Base-by-base conservation (phyloP, 106 monocot species). In the Dioscorea dumetorum region DNA sequence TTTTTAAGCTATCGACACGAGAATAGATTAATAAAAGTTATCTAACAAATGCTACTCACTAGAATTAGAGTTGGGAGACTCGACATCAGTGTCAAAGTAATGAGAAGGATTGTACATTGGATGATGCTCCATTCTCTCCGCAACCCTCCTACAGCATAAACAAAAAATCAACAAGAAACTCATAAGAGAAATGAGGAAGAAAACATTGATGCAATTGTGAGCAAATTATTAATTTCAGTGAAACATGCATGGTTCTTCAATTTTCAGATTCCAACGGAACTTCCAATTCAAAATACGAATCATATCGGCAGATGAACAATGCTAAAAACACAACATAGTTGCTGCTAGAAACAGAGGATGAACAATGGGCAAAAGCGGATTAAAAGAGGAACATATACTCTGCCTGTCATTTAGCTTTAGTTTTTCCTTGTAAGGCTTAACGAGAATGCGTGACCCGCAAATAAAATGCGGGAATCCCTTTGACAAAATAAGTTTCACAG, bases 381-480 rank as follows among this genome's bases (percentile, higher is more conserved):
- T 2, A 32, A 65, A 65, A 41, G 33, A 48, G 41, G 41, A 65
- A 41, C 20, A 22, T 61, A 23, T 61, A 61, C 19, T 24, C 48
- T 63, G 85, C 91, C 78, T 86, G 32, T 88, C 93, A 58, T 18
- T n/a, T 31, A 67, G 56, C 68, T 65, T 78, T 34, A 77, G 59
- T 72, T 91, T 95, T 62, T 91, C 91, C 80, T 54, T 84, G 22
- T 95, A 91, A 1, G 83, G 88, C 73, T 95, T 95, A 32, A 88
- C 95, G 22, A 91, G 75, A 68, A 95, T 83, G 20, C 85, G 82
- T 7, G 81, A 64, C 33, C 84, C 88, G 69, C 85, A 80, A 11
- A 95, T 80, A 33, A 64, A 86, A 60, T 95, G 95, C 23, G 95
- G 88, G 50, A 75, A 71, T 20, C 84, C 70, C 60, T 78, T 81